Conservation (phyloP, 352 stramenopile species). For the Phytophthora quininea region DNA sequence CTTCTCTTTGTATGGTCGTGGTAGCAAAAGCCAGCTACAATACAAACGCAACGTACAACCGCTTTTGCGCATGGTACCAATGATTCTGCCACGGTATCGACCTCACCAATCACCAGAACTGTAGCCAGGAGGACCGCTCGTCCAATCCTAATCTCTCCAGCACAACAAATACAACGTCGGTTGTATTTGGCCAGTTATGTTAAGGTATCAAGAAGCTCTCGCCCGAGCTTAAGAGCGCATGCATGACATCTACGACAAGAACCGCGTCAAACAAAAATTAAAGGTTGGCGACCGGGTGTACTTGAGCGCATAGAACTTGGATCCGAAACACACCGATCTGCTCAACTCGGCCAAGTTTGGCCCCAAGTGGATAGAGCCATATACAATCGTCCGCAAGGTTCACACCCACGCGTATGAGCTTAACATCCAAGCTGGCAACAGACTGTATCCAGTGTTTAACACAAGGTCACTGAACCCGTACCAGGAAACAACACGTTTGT, state of each 20-base stretch:
- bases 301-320: conserved; percentile 8
- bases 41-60: background rate
- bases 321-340: conserved; percentile 3
- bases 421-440: conserved; percentile 23
- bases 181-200: background rate
- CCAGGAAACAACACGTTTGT: background rate
- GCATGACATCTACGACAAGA: conserved; percentile 16
- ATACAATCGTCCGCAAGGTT: conserved; percentile 13
- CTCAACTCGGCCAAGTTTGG: conserved; percentile 6
- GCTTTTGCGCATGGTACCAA: background rate
- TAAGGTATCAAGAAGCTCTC: conserved; percentile 11
- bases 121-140: background rate
- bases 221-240: conserved; percentile 19
- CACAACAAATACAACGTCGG: background rate
- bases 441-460: background rate
- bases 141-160: background rate
- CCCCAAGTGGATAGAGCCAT: conserved; percentile 20
- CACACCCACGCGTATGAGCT: conserved; percentile 28
- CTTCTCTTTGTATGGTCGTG: background rate
- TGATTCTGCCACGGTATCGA: too few species aligned
- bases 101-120: too few species aligned
- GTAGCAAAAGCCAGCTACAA: background rate
- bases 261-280: conserved; percentile 13
- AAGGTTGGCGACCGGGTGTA: conserved; percentile 7
- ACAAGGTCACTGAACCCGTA: background rate